Evolutionary conservation across 257 asterid species (phyloP).

Genomic region (Solanum bulbocastanum): DNA sequence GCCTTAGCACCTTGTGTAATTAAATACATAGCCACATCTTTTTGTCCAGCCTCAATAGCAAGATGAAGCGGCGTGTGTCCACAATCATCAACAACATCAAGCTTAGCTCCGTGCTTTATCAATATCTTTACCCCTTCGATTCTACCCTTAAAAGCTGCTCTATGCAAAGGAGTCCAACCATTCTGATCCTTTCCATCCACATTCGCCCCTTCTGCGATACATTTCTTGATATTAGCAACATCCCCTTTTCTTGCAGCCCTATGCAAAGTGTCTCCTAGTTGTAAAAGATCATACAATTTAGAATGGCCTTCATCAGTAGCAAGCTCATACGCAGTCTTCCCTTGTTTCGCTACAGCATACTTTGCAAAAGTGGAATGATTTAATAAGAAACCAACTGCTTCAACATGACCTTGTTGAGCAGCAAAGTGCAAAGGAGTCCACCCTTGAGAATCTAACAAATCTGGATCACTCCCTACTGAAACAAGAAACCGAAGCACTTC

Average conservation of each 20-base stretch:
- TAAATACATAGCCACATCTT: constrained; percentile 47
- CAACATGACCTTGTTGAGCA: constrained; percentile 27
- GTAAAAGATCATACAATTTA: constrained; percentile 28
- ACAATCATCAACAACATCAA: constrained; percentile 40
- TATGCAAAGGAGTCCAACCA: constrained; percentile 71
- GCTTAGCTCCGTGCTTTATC: constrained; percentile 42
- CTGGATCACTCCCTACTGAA: constrained; percentile 35
- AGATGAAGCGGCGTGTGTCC: constrained; percentile 61
- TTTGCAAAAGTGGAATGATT: constrained; percentile 29
- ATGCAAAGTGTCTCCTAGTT: constrained; percentile 38
- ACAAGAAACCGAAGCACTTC: constrained; percentile 41
- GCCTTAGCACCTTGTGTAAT: constrained; percentile 59
- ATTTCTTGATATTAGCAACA: constrained; percentile 30
- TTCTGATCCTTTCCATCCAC: constrained; percentile 58
- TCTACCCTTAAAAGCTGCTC: constrained; percentile 56
- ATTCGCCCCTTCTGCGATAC: constrained; percentile 43
- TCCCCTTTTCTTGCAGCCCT: constrained; percentile 46
- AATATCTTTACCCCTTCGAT: constrained; percentile 48
- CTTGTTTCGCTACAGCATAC: constrained; percentile 27
- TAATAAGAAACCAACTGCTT: constrained; percentile 29
- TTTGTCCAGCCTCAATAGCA: constrained; percentile 52
- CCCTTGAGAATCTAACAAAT: constrained; percentile 23
- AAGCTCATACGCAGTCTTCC: constrained; percentile 44
- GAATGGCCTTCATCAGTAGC: constrained; percentile 41
- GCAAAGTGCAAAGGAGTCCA: constrained; percentile 62